Conservation (phyloP, 257 asterid species). For the Cinchona pubescens region DNA sequence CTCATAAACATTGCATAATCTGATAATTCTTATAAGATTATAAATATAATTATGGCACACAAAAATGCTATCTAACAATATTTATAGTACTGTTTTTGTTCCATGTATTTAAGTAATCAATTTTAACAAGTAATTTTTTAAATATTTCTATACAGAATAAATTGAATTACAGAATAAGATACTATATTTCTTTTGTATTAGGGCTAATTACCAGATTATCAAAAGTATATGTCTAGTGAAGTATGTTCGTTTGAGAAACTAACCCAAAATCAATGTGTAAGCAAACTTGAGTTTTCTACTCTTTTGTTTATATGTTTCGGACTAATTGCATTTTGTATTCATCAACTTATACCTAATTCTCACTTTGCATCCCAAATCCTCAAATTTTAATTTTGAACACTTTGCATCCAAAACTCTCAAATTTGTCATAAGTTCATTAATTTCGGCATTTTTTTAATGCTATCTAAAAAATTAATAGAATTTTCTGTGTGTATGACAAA, state of each 20-base stretch:
- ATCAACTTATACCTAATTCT: too few relatives aligned
- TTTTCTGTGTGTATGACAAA: too few relatives aligned
- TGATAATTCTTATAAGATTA: background rate
- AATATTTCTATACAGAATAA: background rate
- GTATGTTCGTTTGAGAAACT: too few relatives aligned
- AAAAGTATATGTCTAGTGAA: background rate
- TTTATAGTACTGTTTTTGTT: background rate
- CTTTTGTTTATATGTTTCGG: background rate
- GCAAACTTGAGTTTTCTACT: background rate
- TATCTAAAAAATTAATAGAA: too few relatives aligned
- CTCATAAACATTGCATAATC: background rate
- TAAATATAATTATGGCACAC: background rate
- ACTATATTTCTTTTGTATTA: background rate
- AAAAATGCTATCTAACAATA: background rate
- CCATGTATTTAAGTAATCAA: background rate
- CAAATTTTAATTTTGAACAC: too few relatives aligned
- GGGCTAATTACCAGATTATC: background rate
- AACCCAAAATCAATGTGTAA: background rate
- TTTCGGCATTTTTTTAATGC: too few relatives aligned
- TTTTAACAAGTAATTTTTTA: background rate
- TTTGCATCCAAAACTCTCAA: too few relatives aligned
- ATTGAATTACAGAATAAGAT: background rate
- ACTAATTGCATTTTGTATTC: too few relatives aligned
- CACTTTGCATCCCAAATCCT: too few relatives aligned
- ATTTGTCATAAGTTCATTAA: too few relatives aligned